Percentiles rank a stretch among this genome's conserved stretches.
phyloP scores from a whole-genome alignment of 169 alveolate genomes.

The Eimeria brunetti region DNA sequence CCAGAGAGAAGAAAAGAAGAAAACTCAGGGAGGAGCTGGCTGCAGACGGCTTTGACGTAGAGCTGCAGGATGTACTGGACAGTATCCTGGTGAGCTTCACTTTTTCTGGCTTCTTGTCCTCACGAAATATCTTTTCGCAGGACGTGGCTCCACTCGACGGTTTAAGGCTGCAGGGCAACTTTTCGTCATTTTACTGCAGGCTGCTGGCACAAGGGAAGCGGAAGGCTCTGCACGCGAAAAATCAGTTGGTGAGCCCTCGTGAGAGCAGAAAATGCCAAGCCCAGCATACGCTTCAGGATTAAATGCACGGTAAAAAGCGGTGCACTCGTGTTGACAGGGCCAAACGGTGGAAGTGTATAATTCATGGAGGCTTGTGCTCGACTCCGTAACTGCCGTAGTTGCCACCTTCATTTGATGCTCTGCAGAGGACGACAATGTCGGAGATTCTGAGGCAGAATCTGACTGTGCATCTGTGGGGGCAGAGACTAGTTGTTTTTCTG shows the following conservation, averaged over 20 bases:
- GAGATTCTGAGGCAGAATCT: background rate
- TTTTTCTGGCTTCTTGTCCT: background rate
- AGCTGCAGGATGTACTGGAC: slow-evolving; percentile 73
- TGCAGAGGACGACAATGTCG: background rate
- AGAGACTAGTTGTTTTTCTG: background rate
- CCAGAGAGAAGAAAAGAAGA: slow-evolving; percentile 41
- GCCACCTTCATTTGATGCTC: background rate
- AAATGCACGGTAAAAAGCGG: background rate
- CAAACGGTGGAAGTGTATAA: background rate
- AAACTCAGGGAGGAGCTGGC: slow-evolving; percentile 70
- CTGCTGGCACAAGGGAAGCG: background rate
- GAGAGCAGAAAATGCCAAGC: background rate
- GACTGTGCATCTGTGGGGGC: background rate
- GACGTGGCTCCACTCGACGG: background rate
- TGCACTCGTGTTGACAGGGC: background rate
- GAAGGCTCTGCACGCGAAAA: background rate
- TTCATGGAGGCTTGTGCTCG: background rate
- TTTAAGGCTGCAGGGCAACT: background rate
- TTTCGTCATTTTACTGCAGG: background rate
- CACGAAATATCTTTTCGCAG: background rate
- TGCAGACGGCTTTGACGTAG: slow-evolving; percentile 72
- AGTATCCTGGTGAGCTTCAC: slow-evolving; percentile 39
- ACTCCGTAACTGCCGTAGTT: background rate
- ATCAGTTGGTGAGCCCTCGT: background rate
- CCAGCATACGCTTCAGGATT: background rate